A percentile compares a stretch with the other conserved stretches of the same genome.
phyloP scores from a whole-genome alignment of 805 yeast species.

The Priceomyces melissophilus region DNA sequence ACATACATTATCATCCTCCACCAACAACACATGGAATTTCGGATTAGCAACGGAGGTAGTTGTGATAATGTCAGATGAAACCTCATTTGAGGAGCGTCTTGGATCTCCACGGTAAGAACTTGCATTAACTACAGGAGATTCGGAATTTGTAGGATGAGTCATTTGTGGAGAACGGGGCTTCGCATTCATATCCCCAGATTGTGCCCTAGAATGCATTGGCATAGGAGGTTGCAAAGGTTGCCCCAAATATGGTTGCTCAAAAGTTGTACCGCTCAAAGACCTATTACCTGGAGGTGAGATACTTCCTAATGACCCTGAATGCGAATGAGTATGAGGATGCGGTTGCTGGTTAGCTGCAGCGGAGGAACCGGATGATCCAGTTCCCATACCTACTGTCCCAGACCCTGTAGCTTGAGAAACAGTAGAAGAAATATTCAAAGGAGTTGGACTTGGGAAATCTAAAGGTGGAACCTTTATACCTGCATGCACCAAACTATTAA shows the following conservation, averaged over 20 bases:
- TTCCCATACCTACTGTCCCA: no score
- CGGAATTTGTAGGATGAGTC: constrained; percentile 7
- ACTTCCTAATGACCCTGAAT: constrained; percentile 9
- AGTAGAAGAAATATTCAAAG: constrained; percentile 8
- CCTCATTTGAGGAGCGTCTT: not conserved
- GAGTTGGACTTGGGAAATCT: constrained; percentile 47
- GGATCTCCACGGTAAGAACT: not conserved
- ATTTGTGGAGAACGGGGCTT: constrained; percentile 14
- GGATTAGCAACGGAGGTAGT: constrained; percentile 31
- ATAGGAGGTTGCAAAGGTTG: constrained; percentile 5
- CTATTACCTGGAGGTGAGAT: constrained; percentile 3
- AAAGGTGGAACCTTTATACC: constrained; percentile 70
- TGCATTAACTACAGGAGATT: constrained; percentile 11
- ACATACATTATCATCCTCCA: constrained; percentile 80
- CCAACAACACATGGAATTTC: constrained; percentile 68
- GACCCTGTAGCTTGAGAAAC: not conserved
- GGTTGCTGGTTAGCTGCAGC: constrained; percentile 3
- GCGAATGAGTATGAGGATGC: not conserved
- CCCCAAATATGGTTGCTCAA: constrained; percentile 4
- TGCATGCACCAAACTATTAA: constrained; percentile 47
- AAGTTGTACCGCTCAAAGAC: not conserved
- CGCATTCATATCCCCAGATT: constrained; percentile 11
- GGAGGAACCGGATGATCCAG: constrained; percentile 10
- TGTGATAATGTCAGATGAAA: constrained; percentile 7
- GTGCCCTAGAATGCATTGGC: constrained; percentile 5